A percentile compares a stretch with the other conserved stretches of the same genome.
These are phyloP conservation scores for Clonostachys rhizophaga DNA, from an alignment of 2,329 filamentous ascomycete genomes.

Conservation along the genomic window DNA sequence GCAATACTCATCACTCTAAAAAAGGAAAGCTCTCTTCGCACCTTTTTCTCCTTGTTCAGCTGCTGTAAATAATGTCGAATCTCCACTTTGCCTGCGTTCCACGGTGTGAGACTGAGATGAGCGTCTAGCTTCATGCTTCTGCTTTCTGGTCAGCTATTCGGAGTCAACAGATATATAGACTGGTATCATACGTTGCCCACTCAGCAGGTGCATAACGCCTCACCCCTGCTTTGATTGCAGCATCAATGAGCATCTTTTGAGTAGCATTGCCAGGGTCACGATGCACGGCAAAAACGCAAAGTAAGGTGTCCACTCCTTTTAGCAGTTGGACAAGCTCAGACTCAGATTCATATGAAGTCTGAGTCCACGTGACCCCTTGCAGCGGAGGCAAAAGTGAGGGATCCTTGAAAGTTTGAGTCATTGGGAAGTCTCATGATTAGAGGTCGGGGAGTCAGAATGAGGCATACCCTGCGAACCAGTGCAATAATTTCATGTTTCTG, in stretches of 20 bases:
- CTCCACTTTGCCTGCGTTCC: constrained; percentile 41
- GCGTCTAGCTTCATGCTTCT: neutral
- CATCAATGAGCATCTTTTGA: constrained; percentile 43
- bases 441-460: too few species aligned
- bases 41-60: constrained; percentile 41
- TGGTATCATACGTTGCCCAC: constrained; percentile 32
- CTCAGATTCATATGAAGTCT: neutral
- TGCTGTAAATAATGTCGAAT: constrained; percentile 43
- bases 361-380: neutral
- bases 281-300: constrained; percentile 41
- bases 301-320: constrained; percentile 41
- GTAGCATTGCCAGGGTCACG: constrained; percentile 22
- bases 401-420: neutral
- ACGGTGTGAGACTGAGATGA: constrained; percentile 26
- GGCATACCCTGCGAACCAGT: neutral
- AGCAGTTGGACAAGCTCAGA: neutral
- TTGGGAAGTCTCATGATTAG: too few species aligned
- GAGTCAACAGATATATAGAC: neutral
- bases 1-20: too few species aligned
- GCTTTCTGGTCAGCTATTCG: neutral
- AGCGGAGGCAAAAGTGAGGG: neutral
- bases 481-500: constrained; percentile 1
- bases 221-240: constrained; percentile 51
- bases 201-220: constrained; percentile 59
- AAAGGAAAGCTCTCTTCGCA: constrained; percentile 6